Evolutionary conservation across 2,329 filamentous ascomycete species (phyloP).

Genomic region (Aspergillus jensenii): DNA sequence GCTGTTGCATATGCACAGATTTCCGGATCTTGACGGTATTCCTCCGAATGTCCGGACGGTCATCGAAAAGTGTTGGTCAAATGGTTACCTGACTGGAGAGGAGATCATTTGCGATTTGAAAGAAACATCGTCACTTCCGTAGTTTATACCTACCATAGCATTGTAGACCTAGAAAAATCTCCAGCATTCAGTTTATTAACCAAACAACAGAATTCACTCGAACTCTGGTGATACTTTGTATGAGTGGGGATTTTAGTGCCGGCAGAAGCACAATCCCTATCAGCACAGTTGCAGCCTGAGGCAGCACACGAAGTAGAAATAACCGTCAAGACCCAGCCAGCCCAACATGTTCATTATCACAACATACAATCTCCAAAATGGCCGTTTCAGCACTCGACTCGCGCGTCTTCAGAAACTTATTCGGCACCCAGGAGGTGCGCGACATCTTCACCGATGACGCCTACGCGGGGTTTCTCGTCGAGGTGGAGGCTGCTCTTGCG

Average conservation of each 20-base stretch:
- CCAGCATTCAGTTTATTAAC: no score
- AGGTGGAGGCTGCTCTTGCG: constrained; percentile 53
- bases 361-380: not conserved
- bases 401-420: constrained; percentile 52
- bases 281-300: not conserved
- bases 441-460: constrained; percentile 19
- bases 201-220: no score
- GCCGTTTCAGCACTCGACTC: constrained; percentile 42
- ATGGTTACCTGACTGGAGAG: not conserved
- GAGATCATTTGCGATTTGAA: not conserved
- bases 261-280: not conserved
- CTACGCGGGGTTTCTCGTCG: constrained; percentile 29
- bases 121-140: no score
- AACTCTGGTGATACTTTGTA: no score
- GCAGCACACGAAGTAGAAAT: not conserved
- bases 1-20: not conserved
- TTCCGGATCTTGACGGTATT: not conserved
- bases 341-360: not conserved
- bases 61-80: not conserved
- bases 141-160: not conserved
- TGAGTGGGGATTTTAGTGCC: not conserved
- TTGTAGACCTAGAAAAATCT: no score
- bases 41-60: not conserved
- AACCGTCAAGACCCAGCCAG: not conserved
- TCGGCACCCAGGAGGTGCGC: constrained; percentile 53